A percentile compares a stretch with the other conserved stretches of the same genome.
Evolutionary conservation across 73 alveolate species (phyloP).

Genomic region (Symbiodinium pilosum): DNA sequence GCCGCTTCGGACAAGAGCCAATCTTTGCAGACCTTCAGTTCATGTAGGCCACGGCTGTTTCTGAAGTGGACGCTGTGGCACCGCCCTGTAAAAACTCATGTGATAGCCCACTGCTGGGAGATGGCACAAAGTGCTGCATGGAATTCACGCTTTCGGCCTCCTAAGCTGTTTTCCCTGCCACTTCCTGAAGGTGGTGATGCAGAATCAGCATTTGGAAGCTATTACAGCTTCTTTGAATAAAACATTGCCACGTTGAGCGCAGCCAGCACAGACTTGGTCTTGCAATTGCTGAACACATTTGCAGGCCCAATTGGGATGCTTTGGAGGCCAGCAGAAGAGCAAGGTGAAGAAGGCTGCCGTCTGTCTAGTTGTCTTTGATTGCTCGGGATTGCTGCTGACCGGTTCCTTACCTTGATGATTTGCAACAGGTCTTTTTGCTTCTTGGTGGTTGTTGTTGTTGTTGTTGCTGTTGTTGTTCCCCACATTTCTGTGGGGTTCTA

Average conservation of each 20-base stretch:
- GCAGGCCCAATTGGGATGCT: slow-evolving; percentile 46
- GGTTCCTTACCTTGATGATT: neutral
- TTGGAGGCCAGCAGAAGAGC: slow-evolving; percentile 29
- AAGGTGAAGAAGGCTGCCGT: slow-evolving; percentile 17
- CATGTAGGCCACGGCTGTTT: too few relatives aligned
- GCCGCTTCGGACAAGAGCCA: too few relatives aligned
- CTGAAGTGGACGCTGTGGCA: neutral
- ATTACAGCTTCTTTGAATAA: neutral
- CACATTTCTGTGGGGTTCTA: too few relatives aligned
- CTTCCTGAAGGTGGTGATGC: neutral
- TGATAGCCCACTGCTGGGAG: neutral
- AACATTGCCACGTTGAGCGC: neutral
- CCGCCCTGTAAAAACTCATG: neutral
- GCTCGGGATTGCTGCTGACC: too few relatives aligned
- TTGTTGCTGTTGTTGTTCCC: too few relatives aligned
- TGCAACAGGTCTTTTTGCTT: neutral
- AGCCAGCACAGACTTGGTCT: too few relatives aligned
- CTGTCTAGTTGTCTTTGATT: neutral
- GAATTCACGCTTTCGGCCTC: neutral
- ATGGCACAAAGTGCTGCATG: slow-evolving; percentile 14
- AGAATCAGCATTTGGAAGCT: neutral
- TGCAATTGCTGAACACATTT: too few relatives aligned
- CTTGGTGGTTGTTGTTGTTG: too few relatives aligned
- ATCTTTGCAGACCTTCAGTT: too few relatives aligned
- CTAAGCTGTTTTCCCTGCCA: neutral